Evolutionary conservation across 2,329 filamentous ascomycete genomes (phyloP).

Genomic region (Penicillium sp.): DNA sequence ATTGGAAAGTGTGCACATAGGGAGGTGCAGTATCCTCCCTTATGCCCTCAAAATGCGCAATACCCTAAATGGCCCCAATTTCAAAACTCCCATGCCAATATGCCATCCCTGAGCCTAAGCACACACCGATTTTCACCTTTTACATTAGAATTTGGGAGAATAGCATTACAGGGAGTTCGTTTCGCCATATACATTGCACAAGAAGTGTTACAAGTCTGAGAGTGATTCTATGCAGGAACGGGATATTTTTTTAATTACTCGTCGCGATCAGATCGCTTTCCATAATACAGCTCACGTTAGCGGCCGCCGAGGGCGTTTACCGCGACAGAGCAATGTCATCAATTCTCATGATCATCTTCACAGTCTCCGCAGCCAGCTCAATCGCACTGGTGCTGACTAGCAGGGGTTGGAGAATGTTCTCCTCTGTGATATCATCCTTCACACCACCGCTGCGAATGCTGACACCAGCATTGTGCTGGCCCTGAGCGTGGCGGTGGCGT

Average conservation of each 20-base stretch:
- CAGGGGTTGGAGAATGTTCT: conserved; percentile 94
- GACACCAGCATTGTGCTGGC: conserved; percentile 93
- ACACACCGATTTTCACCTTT: background rate
- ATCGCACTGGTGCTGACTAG: conserved; percentile 97
- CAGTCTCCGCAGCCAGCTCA: conserved; percentile 94
- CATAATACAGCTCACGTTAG: conserved; percentile 28
- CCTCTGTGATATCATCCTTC: conserved; percentile 93
- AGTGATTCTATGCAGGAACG: conserved; percentile 19
- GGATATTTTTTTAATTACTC: conserved; percentile 30
- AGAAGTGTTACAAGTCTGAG: background rate
- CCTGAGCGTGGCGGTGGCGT: conserved; percentile 88
- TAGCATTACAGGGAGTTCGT: background rate
- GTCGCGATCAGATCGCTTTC: conserved; percentile 26
- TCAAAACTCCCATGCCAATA: background rate
- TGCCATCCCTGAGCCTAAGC: background rate
- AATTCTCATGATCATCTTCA: conserved; percentile 85
- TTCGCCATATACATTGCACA: background rate
- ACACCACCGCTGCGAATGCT: conserved; percentile 98
- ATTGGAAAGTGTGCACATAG: background rate
- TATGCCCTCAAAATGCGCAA: no score
- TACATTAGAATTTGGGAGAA: background rate
- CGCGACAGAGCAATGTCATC: conserved; percentile 63
- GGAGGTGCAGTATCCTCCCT: background rate
- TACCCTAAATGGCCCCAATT: background rate
- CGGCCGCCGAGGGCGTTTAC: conserved; percentile 26